These are phyloP conservation scores for Xylaria longipes DNA, from an alignment of 495 filamentous ascomycete genomes.

Conservation along the genomic window DNA sequence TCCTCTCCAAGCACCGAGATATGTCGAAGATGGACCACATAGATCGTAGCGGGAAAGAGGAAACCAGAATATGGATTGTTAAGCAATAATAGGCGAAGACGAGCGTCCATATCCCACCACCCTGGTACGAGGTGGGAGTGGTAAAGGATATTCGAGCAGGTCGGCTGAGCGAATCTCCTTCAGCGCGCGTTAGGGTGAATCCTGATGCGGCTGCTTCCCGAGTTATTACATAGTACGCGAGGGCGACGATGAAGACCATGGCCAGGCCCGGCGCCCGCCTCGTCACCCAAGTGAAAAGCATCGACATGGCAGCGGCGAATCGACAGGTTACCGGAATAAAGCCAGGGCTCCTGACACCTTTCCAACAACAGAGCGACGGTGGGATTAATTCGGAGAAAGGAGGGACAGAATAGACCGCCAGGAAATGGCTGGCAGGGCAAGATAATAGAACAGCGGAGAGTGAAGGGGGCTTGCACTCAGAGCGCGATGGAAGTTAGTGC, in stretches of 20 bases:
- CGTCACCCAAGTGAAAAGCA: conserved; percentile 55
- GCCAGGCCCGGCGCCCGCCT: conserved; percentile 55
- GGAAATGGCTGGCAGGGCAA: conserved; percentile 18
- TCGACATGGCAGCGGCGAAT: conserved; percentile 45
- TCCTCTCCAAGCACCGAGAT: conserved; percentile 47
- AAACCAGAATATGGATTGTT: conserved; percentile 59
- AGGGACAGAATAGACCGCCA: conserved; percentile 28
- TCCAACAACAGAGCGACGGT: conserved; percentile 26
- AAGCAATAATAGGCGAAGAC: conserved; percentile 60
- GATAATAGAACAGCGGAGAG: conserved; percentile 19
- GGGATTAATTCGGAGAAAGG: conserved; percentile 27
- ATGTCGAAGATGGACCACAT: conserved; percentile 60
- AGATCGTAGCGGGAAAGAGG: conserved; percentile 59
- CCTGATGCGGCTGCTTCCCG: conserved; percentile 48
- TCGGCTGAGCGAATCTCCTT: conserved; percentile 51
- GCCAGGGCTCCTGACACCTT: background rate
- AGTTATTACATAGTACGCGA: conserved; percentile 56
- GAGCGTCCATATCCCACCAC: conserved; percentile 46
- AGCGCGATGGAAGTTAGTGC: conserved; percentile 39
- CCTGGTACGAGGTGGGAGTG: conserved; percentile 28
- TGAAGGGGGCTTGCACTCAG: conserved; percentile 19
- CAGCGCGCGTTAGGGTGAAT: conserved; percentile 54
- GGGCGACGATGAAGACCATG: conserved; percentile 50
- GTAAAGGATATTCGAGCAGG: conserved; percentile 39
- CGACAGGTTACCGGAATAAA: conserved; percentile 28